These are phyloP conservation scores for Ophiostoma montium DNA, from an alignment of 2,329 filamentous ascomycete genomes.

Conservation along the genomic window DNA sequence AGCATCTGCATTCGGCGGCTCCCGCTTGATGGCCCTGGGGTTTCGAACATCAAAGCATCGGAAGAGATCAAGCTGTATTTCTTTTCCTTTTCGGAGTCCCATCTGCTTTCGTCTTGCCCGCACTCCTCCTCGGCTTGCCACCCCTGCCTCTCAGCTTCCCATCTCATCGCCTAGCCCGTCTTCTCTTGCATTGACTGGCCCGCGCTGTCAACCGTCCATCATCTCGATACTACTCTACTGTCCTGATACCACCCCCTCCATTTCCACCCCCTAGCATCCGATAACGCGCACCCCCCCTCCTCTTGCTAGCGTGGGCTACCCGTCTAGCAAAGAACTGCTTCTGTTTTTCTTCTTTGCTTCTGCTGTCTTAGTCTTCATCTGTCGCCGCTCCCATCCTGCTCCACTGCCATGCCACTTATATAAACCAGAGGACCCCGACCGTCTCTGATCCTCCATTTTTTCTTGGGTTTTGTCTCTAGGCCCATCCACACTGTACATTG, in stretches of 20 bases:
- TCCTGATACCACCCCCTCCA: slow-evolving; percentile 9
- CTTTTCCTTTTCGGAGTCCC: not conserved
- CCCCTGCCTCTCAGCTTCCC: not conserved
- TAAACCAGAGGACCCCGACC: slow-evolving; percentile 5
- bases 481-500: slow-evolving; percentile 4
- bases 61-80: not conserved
- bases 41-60: not conserved
- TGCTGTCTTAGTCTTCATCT: not conserved
- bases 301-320: slow-evolving; percentile 1
- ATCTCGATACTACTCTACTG: not conserved
- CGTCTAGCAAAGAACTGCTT: not conserved
- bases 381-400: not conserved
- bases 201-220: not conserved
- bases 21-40: slow-evolving; percentile 6
- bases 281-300: not conserved
- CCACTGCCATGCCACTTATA: slow-evolving; percentile 7
- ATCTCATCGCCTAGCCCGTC: not conserved
- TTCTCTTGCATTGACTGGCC: slow-evolving; percentile 1
- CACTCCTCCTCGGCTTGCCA: not conserved
- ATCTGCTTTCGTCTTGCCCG: not conserved
- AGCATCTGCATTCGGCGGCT: slow-evolving; percentile 12
- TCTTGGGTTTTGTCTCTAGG: slow-evolving; percentile 5
- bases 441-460: slow-evolving; percentile 3
- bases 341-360: slow-evolving; percentile 3
- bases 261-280: not conserved